These are phyloP conservation scores for Aureobasidium sp. DNA, from an alignment of 2,329 filamentous ascomycete genomes.

Conservation along the genomic window DNA sequence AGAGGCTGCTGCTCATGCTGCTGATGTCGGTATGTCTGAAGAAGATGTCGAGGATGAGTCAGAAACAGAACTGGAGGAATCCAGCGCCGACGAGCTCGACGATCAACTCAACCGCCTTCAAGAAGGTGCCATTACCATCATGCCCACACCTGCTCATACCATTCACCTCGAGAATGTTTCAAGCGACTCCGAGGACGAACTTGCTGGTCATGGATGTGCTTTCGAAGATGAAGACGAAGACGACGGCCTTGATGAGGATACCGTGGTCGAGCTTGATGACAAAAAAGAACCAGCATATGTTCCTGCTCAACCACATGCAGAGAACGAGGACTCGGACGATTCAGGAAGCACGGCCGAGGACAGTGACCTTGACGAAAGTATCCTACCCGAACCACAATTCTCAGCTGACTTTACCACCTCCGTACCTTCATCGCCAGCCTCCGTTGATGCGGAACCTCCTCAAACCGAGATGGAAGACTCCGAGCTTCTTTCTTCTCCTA, in stretches of 20 bases:
- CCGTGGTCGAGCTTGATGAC: background rate
- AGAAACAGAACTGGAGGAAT: background rate
- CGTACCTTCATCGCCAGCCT: slow-evolving; percentile 4
- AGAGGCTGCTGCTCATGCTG: background rate
- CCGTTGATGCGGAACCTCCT: background rate
- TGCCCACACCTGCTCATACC: background rate
- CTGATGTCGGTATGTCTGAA: background rate
- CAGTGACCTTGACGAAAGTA: slow-evolving; percentile 9
- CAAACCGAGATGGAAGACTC: background rate
- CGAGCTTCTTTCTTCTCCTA: slow-evolving; percentile 12
- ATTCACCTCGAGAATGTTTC: background rate
- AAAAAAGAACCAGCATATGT: slow-evolving; percentile 14
- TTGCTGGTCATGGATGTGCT: background rate
- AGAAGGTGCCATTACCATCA: background rate
- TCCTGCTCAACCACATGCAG: background rate
- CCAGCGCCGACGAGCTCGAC: slow-evolving; percentile 9
- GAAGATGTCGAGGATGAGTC: background rate
- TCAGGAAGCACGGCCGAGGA: background rate
- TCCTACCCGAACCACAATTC: slow-evolving; percentile 12
- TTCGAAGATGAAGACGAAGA: background rate
- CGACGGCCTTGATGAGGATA: slow-evolving; percentile 19
- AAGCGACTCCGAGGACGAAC: slow-evolving; percentile 12
- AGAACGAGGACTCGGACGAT: slow-evolving; percentile 16
- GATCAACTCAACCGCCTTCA: background rate
- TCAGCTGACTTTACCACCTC: slow-evolving; percentile 7